Percentiles rank a stretch among this genome's conserved stretches.
These are phyloP conservation scores for Suhomyces vadensis DNA, from an alignment of 805 yeast genomes.

Conservation along the genomic window DNA sequence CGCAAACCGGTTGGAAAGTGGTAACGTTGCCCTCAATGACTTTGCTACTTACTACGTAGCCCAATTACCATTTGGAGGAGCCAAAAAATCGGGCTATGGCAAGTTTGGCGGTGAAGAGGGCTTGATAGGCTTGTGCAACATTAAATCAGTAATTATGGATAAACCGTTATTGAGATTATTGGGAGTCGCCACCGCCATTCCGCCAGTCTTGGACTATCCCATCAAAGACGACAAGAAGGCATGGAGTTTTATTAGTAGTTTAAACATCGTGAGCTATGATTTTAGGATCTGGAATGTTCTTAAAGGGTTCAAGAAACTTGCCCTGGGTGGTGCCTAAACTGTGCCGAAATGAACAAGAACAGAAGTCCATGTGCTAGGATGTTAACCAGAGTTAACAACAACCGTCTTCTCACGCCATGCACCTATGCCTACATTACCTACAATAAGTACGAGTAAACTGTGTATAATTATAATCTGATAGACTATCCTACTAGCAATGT, in stretches of 20 bases:
- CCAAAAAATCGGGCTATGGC: conserved; percentile 91
- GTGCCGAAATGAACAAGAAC: neutral
- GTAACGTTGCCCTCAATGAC: conserved; percentile 96
- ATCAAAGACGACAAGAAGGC: conserved; percentile 77
- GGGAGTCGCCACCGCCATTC: conserved; percentile 75
- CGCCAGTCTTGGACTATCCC: conserved; percentile 90
- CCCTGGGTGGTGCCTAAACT: conserved; percentile 29
- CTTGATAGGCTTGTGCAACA: conserved; percentile 80
- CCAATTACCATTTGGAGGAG: conserved; percentile 97
- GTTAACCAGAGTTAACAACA: too few species aligned
- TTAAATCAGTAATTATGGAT: conserved; percentile 87
- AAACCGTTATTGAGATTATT: conserved; percentile 58
- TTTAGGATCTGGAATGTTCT: conserved; percentile 65
- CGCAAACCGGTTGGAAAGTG: conserved; percentile 67
- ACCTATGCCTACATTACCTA: too few species aligned
- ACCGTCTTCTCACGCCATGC: too few species aligned
- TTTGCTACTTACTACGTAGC: conserved; percentile 96
- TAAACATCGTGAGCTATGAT: conserved; percentile 85
- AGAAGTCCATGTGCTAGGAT: too few species aligned
- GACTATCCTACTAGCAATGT: too few species aligned
- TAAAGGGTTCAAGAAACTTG: conserved; percentile 39
- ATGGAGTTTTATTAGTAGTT: conserved; percentile 81
- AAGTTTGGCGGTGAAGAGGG: conserved; percentile 99
- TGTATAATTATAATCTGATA: too few species aligned
- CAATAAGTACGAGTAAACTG: too few species aligned